A percentile compares a stretch with the other conserved stretches of the same genome.
Conservation (phyloP, 2,329 filamentous ascomycete species). For the Pseudogymnoascus sp. region DNA sequence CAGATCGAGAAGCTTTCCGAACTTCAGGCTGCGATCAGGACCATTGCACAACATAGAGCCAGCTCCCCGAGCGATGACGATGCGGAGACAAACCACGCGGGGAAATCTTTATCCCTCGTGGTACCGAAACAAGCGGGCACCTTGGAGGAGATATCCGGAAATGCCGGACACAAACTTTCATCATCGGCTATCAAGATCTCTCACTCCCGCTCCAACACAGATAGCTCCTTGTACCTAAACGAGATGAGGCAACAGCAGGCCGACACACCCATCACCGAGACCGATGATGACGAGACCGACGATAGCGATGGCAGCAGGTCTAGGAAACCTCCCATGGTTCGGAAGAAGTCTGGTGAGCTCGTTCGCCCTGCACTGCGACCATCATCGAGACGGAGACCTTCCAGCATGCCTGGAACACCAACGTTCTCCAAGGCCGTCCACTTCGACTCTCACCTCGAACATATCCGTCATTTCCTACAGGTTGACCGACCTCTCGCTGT, state of each 20-base stretch:
- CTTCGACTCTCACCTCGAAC: constrained; percentile 93
- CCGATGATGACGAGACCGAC: constrained; percentile 51
- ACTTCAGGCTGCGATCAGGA: constrained; percentile 74
- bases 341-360: constrained; percentile 96
- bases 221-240: constrained; percentile 41
- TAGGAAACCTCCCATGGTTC: constrained; percentile 82
- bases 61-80: constrained; percentile 42
- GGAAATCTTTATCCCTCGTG: constrained; percentile 27
- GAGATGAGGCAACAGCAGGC: constrained; percentile 18
- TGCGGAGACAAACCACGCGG: constrained; percentile 19
- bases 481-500: constrained; percentile 93
- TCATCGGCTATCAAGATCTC: constrained; percentile 20
- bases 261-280: constrained; percentile 38
- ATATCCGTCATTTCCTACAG: constrained; percentile 91
- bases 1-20: constrained; percentile 39
- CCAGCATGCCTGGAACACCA: constrained; percentile 95
- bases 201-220: constrained; percentile 31
- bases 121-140: constrained; percentile 31
- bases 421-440: constrained; percentile 97
- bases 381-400: constrained; percentile 70
- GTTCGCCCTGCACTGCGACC: constrained; percentile 85
- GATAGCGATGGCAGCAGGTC: constrained; percentile 51
- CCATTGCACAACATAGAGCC: constrained; percentile 60
- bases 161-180: constrained; percentile 7
- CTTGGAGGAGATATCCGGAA: constrained; percentile 23